These are phyloP conservation scores for Centella asiatica DNA, from an alignment of 129 eudicot species.

Conservation along the genomic window DNA sequence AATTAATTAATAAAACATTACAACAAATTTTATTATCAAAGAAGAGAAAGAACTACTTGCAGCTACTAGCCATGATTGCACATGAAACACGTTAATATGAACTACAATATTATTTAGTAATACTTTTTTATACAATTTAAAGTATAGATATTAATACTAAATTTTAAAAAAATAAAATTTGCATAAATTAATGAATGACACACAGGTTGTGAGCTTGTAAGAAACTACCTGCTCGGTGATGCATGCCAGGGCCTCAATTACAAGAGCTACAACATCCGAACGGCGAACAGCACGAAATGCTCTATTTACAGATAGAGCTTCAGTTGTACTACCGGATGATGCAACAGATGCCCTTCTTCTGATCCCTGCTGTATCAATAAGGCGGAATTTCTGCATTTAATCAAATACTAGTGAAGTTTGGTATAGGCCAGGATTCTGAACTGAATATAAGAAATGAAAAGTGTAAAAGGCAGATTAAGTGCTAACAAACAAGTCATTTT, in stretches of 20 bases:
- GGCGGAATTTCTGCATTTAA: slow-evolving; percentile 73
- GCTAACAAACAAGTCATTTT: no score
- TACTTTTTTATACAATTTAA: no score
- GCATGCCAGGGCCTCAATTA: slow-evolving; percentile 93
- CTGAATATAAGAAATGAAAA: not conserved
- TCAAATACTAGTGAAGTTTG: not conserved
- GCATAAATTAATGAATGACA: no score
- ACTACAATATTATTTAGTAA: no score
- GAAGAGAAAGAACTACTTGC: no score
- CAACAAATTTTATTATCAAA: no score
- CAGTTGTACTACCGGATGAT: slow-evolving; percentile 92
- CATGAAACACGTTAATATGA: no score
- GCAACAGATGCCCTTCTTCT: slow-evolving; percentile 86
- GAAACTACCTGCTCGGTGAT: slow-evolving; percentile 91
- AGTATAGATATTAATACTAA: no score
- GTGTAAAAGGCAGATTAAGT: slow-evolving; percentile 8
- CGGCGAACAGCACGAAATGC: slow-evolving; percentile 97
- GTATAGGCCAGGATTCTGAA: slow-evolving; percentile 66
- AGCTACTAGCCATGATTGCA: no score
- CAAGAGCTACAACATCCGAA: slow-evolving; percentile 96
- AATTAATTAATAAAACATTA: no score
- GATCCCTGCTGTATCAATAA: slow-evolving; percentile 97
- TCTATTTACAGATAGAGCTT: slow-evolving; percentile 89
- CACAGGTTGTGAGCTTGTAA: no score
- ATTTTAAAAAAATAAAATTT: no score